Evolutionary conservation across 208 protist genomes (phyloP).

Genomic region (Balamuthia mandrillaris): DNA sequence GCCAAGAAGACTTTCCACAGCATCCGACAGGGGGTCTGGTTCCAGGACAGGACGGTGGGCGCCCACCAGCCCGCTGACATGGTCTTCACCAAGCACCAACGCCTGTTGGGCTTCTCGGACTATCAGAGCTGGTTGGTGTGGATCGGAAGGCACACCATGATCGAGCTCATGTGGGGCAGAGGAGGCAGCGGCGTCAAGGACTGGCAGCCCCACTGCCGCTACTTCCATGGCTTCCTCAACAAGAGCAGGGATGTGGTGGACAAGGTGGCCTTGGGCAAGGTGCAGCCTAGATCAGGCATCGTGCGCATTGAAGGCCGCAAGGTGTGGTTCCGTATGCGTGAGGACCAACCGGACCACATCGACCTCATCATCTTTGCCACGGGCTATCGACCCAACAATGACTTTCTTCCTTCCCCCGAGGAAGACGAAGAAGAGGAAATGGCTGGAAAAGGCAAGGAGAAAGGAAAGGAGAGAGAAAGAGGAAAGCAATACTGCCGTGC

Average conservation of each 20-base stretch:
- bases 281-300: not conserved
- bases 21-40: conserved; percentile 23
- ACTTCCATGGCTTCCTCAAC: conserved; percentile 39
- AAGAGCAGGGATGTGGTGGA: conserved; percentile 30
- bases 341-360: not conserved
- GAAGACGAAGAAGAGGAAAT: no score
- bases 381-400: conserved; percentile 9
- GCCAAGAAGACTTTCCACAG: not conserved
- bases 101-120: conserved; percentile 19
- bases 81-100: conserved; percentile 34
- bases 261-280: conserved; percentile 13
- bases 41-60: conserved; percentile 22
- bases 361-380: conserved; percentile 38
- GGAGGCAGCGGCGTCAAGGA: conserved; percentile 29
- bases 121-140: conserved; percentile 23
- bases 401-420: no score
- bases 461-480: no score
- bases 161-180: conserved; percentile 36
- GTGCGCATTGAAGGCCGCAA: not conserved
- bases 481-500: not conserved
- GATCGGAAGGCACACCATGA: not conserved
- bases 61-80: conserved; percentile 21
- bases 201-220: conserved; percentile 23
- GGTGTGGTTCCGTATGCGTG: conserved; percentile 17
- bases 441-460: no score